Conservation (phyloP, 139 green algal species). For the Bryopsis sp. region DNA sequence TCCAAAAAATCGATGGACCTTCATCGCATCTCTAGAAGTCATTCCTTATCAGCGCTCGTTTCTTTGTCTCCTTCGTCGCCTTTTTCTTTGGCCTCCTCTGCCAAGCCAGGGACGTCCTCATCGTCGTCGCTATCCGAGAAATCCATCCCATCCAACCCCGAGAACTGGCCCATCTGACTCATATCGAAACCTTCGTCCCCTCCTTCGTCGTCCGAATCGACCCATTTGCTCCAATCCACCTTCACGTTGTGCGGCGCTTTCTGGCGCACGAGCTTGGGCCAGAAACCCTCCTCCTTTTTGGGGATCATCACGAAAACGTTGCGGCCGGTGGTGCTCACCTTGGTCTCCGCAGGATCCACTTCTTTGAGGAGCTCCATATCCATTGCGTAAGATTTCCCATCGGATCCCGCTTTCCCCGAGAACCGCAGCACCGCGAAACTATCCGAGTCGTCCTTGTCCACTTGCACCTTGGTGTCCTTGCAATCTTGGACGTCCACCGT, state of each 20-base stretch:
- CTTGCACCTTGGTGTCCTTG: slow-evolving; percentile 39
- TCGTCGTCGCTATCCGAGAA: neutral
- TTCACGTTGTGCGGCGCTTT: slow-evolving; percentile 11
- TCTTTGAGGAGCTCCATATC: slow-evolving; percentile 47
- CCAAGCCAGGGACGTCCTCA: no score
- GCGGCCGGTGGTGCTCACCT: slow-evolving; percentile 44
- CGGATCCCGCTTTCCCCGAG: slow-evolving; percentile 27
- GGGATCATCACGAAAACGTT: slow-evolving; percentile 52
- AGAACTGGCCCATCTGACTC: slow-evolving; percentile 26
- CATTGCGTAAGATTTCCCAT: slow-evolving; percentile 46
- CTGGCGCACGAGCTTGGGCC: slow-evolving; percentile 53
- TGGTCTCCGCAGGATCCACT: slow-evolving; percentile 51
- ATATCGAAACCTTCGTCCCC: slow-evolving; percentile 31
- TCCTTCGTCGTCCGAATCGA: slow-evolving; percentile 44
- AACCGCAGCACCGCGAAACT: slow-evolving; percentile 47
- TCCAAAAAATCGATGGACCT: no score
- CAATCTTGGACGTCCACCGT: slow-evolving; percentile 68
- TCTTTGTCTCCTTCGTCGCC: no score
- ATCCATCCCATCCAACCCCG: slow-evolving; percentile 19
- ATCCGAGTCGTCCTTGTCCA: slow-evolving; percentile 45
- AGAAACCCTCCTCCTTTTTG: slow-evolving; percentile 54
- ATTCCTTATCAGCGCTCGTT: no score
- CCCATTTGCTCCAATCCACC: slow-evolving; percentile 24
- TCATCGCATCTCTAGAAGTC: no score
- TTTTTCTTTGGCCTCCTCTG: no score